Evolutionary conservation across 1,284 basidiomycete genomes (phyloP), one percentile per base, ranked within the genome.

Genomic region (Ustilago hordei): DNA sequence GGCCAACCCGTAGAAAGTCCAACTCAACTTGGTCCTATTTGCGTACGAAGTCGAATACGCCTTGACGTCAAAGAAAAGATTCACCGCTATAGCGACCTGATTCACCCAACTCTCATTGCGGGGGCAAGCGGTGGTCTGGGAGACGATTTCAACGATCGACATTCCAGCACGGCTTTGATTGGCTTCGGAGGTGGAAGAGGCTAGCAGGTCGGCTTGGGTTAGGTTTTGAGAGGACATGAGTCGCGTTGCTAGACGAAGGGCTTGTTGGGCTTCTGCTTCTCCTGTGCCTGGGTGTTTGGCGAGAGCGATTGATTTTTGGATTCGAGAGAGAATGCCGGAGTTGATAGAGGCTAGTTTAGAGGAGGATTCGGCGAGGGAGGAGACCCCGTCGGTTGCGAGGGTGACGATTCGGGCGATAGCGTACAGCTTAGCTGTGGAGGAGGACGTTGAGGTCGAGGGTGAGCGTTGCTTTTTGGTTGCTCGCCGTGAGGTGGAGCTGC

Each of bases 1-100:
- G 11, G 78, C 71, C 15, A 81, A 47, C 2, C 80, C 79, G 53
- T 81, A 81, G 35, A 81, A 81, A 0, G 78, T 78, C 70, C 72
- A 79, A 45, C 70, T 76, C 9, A 79, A 54, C 19, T 62, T 66
- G 13, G 68, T 69, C 2, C 74, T 58, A 19, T 69, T 70, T 1
- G 53, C 62, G n/a, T 70, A 72, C 8, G 67, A 64, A 7, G 72
- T 76, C 7, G 67, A 65, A 41, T 76, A 79, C 9, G 68, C 69
- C 41, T 79, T 75, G 39, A 79, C 77, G 47, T 72, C 68, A 38
- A 79, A 79, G 41, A 77, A 76, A 17, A 70, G 53, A 47, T 79
- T 79, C 47, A 79, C 61, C 17, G 77, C 73, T 13, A 70, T 48
- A 15, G 74, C 77, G 39, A 79, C 36, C 39, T 72, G 73, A 43